phyloP scores from a whole-genome alignment of 345 rosid genomes.

The Turnera subulata region DNA sequence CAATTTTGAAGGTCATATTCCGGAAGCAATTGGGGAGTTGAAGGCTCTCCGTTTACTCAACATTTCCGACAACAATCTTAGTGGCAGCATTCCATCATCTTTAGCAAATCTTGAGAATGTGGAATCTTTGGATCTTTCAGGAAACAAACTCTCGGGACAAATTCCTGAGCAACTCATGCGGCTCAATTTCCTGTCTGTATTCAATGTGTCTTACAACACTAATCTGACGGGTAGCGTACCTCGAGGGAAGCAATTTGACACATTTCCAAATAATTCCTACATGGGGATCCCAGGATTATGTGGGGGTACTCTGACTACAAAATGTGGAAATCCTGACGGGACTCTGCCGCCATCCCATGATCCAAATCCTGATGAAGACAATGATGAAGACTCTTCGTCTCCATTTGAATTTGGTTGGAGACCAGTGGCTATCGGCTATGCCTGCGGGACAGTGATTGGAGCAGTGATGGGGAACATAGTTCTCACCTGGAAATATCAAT shows the following conservation, averaged over 20 bases:
- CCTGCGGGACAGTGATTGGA: no score
- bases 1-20: constrained; percentile 2
- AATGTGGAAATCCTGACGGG: not conserved
- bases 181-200: not conserved
- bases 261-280: not conserved
- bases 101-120: not conserved
- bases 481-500: no score
- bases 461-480: no score
- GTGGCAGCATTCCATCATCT: constrained; percentile 25
- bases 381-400: no score
- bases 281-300: not conserved
- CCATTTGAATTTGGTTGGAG: no score
- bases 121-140: not conserved
- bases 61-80: constrained; percentile 6
- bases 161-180: not conserved
- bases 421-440: no score
- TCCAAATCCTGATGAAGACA: no score
- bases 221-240: not conserved
- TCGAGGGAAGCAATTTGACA: not conserved
- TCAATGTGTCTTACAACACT: not conserved
- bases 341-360: no score
- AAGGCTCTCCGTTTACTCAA: constrained; percentile 7
- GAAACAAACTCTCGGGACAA: not conserved
- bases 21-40: constrained; percentile 3
- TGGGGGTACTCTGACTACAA: not conserved